Conservation (phyloP, 306 rosid species). For the Cucumis cinereus region DNA sequence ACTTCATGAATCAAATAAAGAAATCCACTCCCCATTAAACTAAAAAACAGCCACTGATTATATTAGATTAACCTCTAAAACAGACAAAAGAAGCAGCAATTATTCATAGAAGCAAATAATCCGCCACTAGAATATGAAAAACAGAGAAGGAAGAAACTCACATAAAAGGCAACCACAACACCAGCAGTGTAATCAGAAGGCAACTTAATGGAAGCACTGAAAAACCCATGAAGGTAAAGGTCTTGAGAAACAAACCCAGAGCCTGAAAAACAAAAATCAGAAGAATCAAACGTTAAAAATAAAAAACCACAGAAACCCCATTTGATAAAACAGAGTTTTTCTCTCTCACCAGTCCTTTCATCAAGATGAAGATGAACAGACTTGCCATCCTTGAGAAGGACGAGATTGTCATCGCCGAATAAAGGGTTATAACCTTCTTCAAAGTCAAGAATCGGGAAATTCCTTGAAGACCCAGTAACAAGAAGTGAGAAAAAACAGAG, state of each 20-base stretch:
- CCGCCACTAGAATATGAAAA: not conserved
- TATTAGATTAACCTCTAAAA: not conserved
- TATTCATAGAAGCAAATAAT: not conserved
- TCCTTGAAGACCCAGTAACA: slow-evolving; percentile 29
- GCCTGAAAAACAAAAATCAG: slow-evolving; percentile 29
- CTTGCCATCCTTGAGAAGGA: slow-evolving; percentile 57
- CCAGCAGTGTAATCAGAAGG: slow-evolving; percentile 96
- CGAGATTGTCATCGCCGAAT: slow-evolving; percentile 68
- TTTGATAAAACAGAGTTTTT: not conserved
- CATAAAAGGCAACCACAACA: slow-evolving; percentile 92
- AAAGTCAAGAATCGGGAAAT: slow-evolving; percentile 48
- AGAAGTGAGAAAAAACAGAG: slow-evolving; percentile 15
- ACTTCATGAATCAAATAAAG: not conserved
- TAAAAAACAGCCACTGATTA: not conserved
- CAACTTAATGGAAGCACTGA: slow-evolving; percentile 85
- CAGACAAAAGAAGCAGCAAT: not conserved
- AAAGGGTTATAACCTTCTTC: slow-evolving; percentile 76
- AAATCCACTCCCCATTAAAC: not conserved
- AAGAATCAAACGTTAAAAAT: slow-evolving; percentile 2
- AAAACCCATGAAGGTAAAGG: slow-evolving; percentile 74
- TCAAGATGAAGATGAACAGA: slow-evolving; percentile 74
- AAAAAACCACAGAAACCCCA: not conserved
- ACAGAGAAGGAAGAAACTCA: slow-evolving; percentile 26
- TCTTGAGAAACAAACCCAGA: slow-evolving; percentile 97
- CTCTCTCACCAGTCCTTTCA: slow-evolving; percentile 58